Evolutionary conservation across 331 rosid species (phyloP), one percentile per base, ranked within the genome.

Genomic region (Spiraea crenata): DNA sequence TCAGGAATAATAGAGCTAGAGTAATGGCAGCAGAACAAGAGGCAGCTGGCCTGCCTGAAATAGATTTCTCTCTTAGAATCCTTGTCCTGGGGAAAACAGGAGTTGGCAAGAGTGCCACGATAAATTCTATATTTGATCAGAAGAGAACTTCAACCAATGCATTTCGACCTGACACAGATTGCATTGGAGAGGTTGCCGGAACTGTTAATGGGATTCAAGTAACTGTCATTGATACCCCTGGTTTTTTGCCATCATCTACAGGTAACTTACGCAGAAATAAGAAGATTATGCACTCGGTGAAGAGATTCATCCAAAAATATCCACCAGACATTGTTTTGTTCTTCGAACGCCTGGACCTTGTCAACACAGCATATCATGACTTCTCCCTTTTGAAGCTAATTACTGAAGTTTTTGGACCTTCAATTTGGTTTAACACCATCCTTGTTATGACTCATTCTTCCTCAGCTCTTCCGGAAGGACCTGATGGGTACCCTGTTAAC

Each of bases 101-200:
- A 75, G 99, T 95, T 61, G 99, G 99, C 25, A 95, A 95, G 85
- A 91, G 99, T 88, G 99, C 99, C 63, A 95, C 99, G 7, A 91
- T 95, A 77, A 95, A 95, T 75, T 91, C 99, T 56, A 74, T 95
- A 71, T 86, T 91, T 74, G 96, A 84, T 76, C 92, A 91, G 84
- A 77, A 65, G 35, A 95, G 86, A 88, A 71, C 93, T 9, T 71
- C 13, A 12, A 95, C 98, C 37, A 84, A 89, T 84, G 92, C 99
- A 71, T 95, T 91, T 84, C 95, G 37, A 78, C 99, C 98, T 51
- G 99, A 96, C 68, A 95, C 99, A 64, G 82, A 82, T 71, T 56
- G 74, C 71, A 86, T 95, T 76, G 90, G 51, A 63, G 98, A 95
- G 81, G 81, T 91, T 82, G 89, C 76, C 56, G 99, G 97, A 77